Evolutionary conservation across 1,284 basidiomycete species (phyloP).

Genomic region (Fomitopsis schrenkii): DNA sequence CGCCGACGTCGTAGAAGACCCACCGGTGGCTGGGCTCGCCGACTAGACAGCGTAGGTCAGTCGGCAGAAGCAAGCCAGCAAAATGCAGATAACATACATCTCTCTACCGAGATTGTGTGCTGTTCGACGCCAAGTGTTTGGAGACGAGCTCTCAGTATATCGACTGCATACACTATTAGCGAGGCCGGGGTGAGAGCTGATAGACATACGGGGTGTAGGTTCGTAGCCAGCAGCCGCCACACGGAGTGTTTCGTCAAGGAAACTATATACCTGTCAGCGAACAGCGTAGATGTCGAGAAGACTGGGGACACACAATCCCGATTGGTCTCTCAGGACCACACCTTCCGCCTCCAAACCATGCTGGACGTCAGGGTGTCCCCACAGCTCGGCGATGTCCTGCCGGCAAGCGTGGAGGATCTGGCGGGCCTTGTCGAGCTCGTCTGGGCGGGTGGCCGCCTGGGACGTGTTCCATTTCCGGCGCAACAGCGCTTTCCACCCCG

Average conservation of each 20-base stretch:
- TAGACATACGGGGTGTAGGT: conserved; percentile 41
- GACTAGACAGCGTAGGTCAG: conserved; percentile 13
- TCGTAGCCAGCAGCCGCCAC: conserved; percentile 45
- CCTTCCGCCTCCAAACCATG: conserved; percentile 36
- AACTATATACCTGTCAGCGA: conserved; percentile 32
- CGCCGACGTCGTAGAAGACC: conserved; percentile 61
- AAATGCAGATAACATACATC: conserved; percentile 19
- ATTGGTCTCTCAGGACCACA: conserved; percentile 47
- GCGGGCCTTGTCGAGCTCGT: conserved; percentile 37
- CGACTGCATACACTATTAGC: conserved; percentile 32
- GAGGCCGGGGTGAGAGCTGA: conserved; percentile 2
- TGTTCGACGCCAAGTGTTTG: conserved; percentile 60
- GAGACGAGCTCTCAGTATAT: conserved; percentile 57
- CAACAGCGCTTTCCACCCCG: conserved; percentile 41
- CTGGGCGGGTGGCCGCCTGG: conserved; percentile 8
- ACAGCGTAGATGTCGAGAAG: neutral
- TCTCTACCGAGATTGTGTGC: conserved; percentile 49
- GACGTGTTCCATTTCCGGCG: conserved; percentile 7
- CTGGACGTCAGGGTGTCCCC: conserved; percentile 42
- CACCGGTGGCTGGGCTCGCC: conserved; percentile 41
- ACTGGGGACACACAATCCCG: conserved; percentile 50
- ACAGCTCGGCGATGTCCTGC: conserved; percentile 47
- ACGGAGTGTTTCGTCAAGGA: conserved; percentile 49
- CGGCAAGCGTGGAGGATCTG: conserved; percentile 49
- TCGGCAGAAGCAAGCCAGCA: neutral